phyloP scores from a whole-genome alignment of 208 protist species.

The Leishmania amazonensis region DNA sequence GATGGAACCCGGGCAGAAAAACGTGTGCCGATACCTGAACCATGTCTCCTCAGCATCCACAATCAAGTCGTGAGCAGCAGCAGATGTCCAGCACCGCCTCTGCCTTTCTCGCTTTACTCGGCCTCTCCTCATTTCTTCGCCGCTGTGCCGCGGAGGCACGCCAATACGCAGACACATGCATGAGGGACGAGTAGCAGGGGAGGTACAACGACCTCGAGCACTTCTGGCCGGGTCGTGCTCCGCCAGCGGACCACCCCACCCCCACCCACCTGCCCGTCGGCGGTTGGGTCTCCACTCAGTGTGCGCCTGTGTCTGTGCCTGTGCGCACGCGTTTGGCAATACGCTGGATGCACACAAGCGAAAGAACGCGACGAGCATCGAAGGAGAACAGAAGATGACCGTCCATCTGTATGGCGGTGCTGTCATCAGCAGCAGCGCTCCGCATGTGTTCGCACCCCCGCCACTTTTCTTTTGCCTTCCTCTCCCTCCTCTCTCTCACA shows the following conservation, averaged over 20 bases:
- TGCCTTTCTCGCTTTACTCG: background rate
- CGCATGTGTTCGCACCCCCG: background rate
- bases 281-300: background rate
- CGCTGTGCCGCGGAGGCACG: background rate
- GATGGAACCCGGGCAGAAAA: background rate
- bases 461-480: background rate
- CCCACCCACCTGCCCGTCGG: background rate
- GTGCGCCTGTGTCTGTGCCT: background rate
- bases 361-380: background rate
- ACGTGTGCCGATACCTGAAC: background rate
- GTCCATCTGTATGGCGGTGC: background rate
- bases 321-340: background rate
- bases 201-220: background rate
- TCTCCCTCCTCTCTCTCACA: background rate
- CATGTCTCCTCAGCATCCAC: background rate
- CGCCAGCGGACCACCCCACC: background rate
- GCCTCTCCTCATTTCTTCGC: background rate
- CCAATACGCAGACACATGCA: background rate
- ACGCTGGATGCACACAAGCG: too few relatives aligned
- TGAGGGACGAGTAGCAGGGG: background rate
- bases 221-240: background rate
- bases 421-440: background rate
- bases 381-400: background rate
- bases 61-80: background rate
- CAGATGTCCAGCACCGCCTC: background rate